Evolutionary conservation across 371 early-diverging fungal species (phyloP), one percentile per base, ranked within the genome.

Genomic region (Syncephalastrum monosporum): DNA sequence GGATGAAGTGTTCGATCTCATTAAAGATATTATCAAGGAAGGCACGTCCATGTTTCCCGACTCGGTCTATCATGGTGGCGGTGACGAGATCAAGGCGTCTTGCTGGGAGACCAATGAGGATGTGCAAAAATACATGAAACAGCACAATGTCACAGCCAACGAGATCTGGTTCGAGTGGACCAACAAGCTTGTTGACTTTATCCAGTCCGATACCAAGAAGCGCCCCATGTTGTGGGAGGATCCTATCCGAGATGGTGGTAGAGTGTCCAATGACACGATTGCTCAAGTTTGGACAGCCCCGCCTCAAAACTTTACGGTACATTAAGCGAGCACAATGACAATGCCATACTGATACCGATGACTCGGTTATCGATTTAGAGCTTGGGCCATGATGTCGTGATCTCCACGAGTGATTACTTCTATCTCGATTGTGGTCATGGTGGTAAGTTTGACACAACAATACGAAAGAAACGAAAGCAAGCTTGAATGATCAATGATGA

Each of bases 391-490:
- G 79, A 81, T 57, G 77, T 85, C 19, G 73, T 88, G 42, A 68
- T 81, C n/a, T 72, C 82, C 25, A 72, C 71, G 14, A 69, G 68
- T 21, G 82, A 83, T 50, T 85, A 81, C 68, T 87, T 85, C 70
- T 88, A 88, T 65, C 73, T 88, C 23, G 89, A 88, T 57, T 88
- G 89, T 59, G 88, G 88, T 47, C 72, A 79, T 49, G 88, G 88
- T 42, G 85, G 77, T 56, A 77, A 63, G 68, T 52, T 4, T 25
- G 19, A 54, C 5, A 21, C 42, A 53, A 24, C n/a, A 27, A 47
- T 15, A 6, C 12, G 16, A 48, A 33, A 10, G 8, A 33, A 33
- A 33, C 10, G 12, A 33, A 13, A 41, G 45, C 1, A 43, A 12
- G 29, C 10, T 8, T 6, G 15, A 13, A 29, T 51, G 12, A 17